These are phyloP conservation scores for Cyberlindnera meyerae DNA, from an alignment of 805 yeast genomes.

Conservation along the genomic window DNA sequence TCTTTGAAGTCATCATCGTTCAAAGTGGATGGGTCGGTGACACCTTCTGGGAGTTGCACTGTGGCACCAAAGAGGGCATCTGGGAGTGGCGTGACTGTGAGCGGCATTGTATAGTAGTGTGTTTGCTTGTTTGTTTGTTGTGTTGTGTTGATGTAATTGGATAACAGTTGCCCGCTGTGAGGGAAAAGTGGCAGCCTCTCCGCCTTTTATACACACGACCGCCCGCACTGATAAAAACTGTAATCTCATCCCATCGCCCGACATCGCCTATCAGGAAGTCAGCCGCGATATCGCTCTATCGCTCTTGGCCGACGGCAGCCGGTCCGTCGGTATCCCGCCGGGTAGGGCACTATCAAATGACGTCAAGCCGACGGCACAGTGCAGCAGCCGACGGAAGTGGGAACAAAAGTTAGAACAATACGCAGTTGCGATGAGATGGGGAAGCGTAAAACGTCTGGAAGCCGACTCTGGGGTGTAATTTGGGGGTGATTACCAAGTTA, in stretches of 20 bases:
- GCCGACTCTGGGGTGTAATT: too few relatives aligned
- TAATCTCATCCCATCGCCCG: too few relatives aligned
- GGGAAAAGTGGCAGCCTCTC: neutral
- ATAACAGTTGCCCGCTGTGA: too few relatives aligned
- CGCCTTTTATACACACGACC: neutral
- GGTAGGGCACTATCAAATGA: neutral
- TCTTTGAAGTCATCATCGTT: constrained; percentile 58
- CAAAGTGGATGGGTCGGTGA: constrained; percentile 65
- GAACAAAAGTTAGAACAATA: too few relatives aligned
- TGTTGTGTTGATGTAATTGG: neutral
- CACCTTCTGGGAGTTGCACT: constrained; percentile 52
- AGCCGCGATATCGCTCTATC: neutral
- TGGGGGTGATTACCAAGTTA: too few relatives aligned
- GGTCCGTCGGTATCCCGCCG: neutral
- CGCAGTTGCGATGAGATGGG: too few relatives aligned
- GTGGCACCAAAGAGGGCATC: constrained; percentile 63
- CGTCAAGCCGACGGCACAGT: too few relatives aligned
- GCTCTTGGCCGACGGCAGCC: too few relatives aligned
- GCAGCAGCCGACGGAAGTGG: too few relatives aligned
- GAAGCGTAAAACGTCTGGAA: too few relatives aligned
- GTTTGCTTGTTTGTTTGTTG: neutral
- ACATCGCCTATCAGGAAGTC: neutral
- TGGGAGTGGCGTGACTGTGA: constrained; percentile 16
- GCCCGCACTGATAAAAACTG: too few relatives aligned
- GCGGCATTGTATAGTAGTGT: constrained; percentile 6